A percentile compares a stretch with the other conserved stretches of the same genome.
phyloP scores from a whole-genome alignment of 176 grass and related monocot genomes.

The Aegilops umbellulata region DNA sequence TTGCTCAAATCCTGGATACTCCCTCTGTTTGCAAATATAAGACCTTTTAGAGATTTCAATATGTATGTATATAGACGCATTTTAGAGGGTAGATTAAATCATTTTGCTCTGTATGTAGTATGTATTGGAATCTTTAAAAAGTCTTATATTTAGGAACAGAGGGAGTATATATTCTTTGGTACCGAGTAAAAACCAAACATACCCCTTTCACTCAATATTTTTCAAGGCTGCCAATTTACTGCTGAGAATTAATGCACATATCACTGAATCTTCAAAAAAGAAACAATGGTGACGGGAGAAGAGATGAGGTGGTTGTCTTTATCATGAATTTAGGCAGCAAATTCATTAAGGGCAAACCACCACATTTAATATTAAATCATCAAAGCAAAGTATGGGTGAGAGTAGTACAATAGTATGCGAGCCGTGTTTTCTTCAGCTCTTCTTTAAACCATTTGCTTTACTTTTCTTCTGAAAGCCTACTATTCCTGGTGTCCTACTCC shows the following conservation, averaged over 20 bases:
- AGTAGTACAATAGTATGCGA: background rate
- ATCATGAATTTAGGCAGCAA: background rate
- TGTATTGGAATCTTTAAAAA: too few relatives aligned
- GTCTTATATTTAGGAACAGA: too few relatives aligned
- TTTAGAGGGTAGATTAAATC: too few relatives aligned
- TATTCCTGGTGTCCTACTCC: conserved; percentile 15
- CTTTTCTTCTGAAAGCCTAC: conserved; percentile 19
- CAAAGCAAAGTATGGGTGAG: background rate
- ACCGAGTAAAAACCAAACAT: background rate
- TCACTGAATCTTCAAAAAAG: background rate
- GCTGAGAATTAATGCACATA: background rate
- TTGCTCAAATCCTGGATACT: too few relatives aligned
- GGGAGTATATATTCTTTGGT: too few relatives aligned
- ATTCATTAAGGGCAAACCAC: background rate
- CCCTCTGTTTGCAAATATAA: too few relatives aligned
- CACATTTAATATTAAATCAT: conserved; percentile 6
- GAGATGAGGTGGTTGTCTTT: conserved; percentile 7
- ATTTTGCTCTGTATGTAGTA: too few relatives aligned
- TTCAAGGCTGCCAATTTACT: background rate
- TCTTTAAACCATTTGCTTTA: background rate
- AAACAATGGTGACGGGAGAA: background rate
- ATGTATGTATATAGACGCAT: too few relatives aligned
- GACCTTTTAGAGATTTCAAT: too few relatives aligned
- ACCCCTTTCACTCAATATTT: background rate
- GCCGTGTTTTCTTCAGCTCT: conserved; percentile 4